A percentile compares a stretch with the other conserved stretches of the same genome.
These are phyloP conservation scores for Letharia columbiana DNA, from an alignment of 495 filamentous ascomycete species.

Conservation along the genomic window DNA sequence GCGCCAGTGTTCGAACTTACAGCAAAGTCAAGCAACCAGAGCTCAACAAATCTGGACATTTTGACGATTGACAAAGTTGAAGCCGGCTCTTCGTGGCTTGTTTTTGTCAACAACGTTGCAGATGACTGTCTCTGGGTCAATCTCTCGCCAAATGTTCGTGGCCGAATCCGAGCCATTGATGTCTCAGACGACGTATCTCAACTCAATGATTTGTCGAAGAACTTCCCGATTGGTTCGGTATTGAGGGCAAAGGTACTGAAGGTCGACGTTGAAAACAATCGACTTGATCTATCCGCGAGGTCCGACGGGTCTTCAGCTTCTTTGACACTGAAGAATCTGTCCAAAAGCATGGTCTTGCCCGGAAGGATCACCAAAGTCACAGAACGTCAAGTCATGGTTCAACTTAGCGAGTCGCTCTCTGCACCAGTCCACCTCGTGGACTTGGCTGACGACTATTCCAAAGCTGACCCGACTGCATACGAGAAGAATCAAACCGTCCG, in stretches of 20 bases:
- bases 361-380: constrained; percentile 77
- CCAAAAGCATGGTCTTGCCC: constrained; percentile 68
- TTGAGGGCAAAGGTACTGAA: constrained; percentile 65
- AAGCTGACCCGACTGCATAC: constrained; percentile 58
- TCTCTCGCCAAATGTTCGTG: constrained; percentile 81
- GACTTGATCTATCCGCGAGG: constrained; percentile 73
- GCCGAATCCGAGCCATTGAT: constrained; percentile 70
- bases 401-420: constrained; percentile 67
- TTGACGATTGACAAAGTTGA: constrained; percentile 67
- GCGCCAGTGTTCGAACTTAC: constrained; percentile 79
- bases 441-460: constrained; percentile 73
- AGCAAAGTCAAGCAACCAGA: constrained; percentile 62
- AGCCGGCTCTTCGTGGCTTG: constrained; percentile 59
- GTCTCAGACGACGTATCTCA: constrained; percentile 75
- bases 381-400: constrained; percentile 74
- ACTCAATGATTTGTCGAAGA: constrained; percentile 63
- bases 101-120: constrained; percentile 80
- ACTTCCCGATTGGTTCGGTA: constrained; percentile 83
- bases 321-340: constrained; percentile 58
- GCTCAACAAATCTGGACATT: constrained; percentile 44
- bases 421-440: constrained; percentile 70
- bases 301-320: constrained; percentile 42
- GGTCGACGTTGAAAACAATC: constrained; percentile 63
- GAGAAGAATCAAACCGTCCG: constrained; percentile 78
- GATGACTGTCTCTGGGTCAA: constrained; percentile 79